These are phyloP conservation scores for Pseudogymnoascus sp. DNA, from an alignment of 2,329 filamentous ascomycete species.

Conservation along the genomic window DNA sequence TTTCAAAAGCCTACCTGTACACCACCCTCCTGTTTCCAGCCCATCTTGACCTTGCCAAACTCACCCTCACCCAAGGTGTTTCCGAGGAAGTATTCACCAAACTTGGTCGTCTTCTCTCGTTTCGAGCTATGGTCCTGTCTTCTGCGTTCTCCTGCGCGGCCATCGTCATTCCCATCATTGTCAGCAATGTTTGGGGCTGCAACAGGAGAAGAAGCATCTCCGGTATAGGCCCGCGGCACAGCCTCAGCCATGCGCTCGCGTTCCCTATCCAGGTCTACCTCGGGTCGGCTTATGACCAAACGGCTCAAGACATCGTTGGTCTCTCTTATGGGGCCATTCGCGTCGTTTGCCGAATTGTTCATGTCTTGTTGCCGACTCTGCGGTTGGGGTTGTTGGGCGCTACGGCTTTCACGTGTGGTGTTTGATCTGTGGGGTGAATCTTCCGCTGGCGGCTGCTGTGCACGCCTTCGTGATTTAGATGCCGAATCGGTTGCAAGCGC, in stretches of 20 bases:
- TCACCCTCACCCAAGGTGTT: constrained; percentile 96
- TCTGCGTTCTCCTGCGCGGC: constrained; percentile 38
- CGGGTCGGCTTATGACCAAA: constrained; percentile 66
- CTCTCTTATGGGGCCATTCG: constrained; percentile 58
- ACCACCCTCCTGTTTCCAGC: constrained; percentile 92
- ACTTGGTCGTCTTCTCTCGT: constrained; percentile 69
- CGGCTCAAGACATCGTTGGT: constrained; percentile 71
- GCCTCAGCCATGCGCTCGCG: constrained; percentile 59
- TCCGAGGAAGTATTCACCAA: constrained; percentile 91
- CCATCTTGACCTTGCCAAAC: constrained; percentile 97
- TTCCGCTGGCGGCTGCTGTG: constrained; percentile 34
- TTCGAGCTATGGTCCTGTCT: constrained; percentile 48
- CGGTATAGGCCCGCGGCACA: constrained; percentile 22
- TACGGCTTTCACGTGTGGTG: constrained; percentile 34
- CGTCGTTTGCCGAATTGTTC: constrained; percentile 33
- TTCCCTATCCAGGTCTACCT: constrained; percentile 64
- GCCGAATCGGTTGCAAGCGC: constrained; percentile 28
- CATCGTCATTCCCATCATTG: constrained; percentile 41
- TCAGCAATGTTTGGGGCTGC: constrained; percentile 37
- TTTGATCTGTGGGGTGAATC: constrained; percentile 34
- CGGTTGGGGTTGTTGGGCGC: constrained; percentile 26
- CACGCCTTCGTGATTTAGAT: constrained; percentile 38
- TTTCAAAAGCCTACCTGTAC: constrained; percentile 51
- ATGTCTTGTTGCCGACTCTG: constrained; percentile 25
- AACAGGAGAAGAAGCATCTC: constrained; percentile 28